Evolutionary conservation across 192 early-diverging fungal genomes (phyloP).

Genomic region (Backusella circina): DNA sequence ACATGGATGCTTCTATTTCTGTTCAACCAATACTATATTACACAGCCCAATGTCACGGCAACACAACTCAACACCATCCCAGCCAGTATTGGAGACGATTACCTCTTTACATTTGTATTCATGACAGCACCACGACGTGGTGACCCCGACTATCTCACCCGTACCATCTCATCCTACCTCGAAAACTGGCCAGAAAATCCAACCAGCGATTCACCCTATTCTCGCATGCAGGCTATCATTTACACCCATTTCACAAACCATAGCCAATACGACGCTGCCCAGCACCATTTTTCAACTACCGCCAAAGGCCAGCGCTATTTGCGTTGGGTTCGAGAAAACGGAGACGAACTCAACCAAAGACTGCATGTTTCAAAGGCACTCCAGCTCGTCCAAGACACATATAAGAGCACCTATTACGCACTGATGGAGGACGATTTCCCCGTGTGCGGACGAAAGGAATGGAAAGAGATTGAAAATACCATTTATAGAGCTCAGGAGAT

Average conservation of each 20-base stretch:
- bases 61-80: slow-evolving; percentile 1
- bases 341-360: slow-evolving; percentile 43
- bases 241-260: slow-evolving; percentile 52
- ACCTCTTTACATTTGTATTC: slow-evolving; percentile 40
- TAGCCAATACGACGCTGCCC: slow-evolving; percentile 37
- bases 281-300: slow-evolving; percentile 26
- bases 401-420: slow-evolving; percentile 39
- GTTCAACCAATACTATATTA: slow-evolving; percentile 21
- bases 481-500: slow-evolving; percentile 37
- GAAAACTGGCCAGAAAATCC: slow-evolving; percentile 36
- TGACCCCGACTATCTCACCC: slow-evolving; percentile 37
- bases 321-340: slow-evolving; percentile 41
- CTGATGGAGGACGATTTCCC: slow-evolving; percentile 54
- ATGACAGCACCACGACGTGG: slow-evolving; percentile 50
- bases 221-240: slow-evolving; percentile 43
- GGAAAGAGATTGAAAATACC: slow-evolving; percentile 44
- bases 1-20: slow-evolving; percentile 30
- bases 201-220: slow-evolving; percentile 35
- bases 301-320: slow-evolving; percentile 43
- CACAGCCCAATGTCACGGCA: slow-evolving; percentile 15
- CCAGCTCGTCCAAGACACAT: slow-evolving; percentile 19
- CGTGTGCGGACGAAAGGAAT: slow-evolving; percentile 38
- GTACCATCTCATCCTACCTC: slow-evolving; percentile 42
- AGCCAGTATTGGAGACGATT: slow-evolving; percentile 10
- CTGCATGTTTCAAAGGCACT: slow-evolving; percentile 43